Base-by-base conservation (phyloP, 2,329 filamentous ascomycete genomes). In the Fusarium penzigii region DNA sequence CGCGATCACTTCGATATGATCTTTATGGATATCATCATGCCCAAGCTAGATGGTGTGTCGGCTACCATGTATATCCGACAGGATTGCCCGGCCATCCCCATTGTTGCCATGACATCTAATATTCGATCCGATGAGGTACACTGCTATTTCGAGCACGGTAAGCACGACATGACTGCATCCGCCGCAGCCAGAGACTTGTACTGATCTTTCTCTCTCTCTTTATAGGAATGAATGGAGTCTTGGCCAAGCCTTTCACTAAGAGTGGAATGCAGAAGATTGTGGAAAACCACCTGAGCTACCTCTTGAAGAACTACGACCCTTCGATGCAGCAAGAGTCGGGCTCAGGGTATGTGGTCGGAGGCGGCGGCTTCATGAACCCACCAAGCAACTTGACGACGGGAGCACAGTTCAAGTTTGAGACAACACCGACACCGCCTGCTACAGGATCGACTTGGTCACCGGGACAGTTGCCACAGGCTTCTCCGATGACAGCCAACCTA, bases 31-130 rank as follows among this genome's bases (percentile, higher is more conserved):
- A 93, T 99, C 59, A 96, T 99, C 62, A 97, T 99, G 94, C 94
- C 94, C 6, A 89, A 92, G 59, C 79, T 97, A 48, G 94, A 97
- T 65, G 94, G 94, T 62, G 92, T 97, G 6, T 96, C 92, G 14
- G 93, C 94, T 3, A 96, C 92, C 51, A 90, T 94, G 66, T 85
- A 96, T 56, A 97, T 99, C 59, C 86, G 93, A 48, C 90, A 96
- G 67, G 90, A 93, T 56, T 86, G 92, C 58, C 84, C 85, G 38
- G 84, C 86, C 6, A 86, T 89, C 17, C 94, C 94, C 0, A 95
- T 99, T 64, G 90, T 99, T 52, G 94, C 94, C 43, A 97, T 99
- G 94, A 99, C 94, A 3, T 97, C 93, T 4, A 99, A 97, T 68
- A 97, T 99, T 59, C 85, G 94, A 59, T 92, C 91, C 55, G 93